Conservation (phyloP, 176 grass and related monocot genomes). For the Zea mays region Zm-B73-REFERENCE-NAM-5.0 NC_050098.1:43263501-43264000, state of each 20-base stretch:
- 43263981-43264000: conserved; percentile 72
- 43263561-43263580: conserved; percentile 15
- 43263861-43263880: too few relatives aligned
- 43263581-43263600: conserved; percentile 28
- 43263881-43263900: too few relatives aligned
- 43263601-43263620: conserved; percentile 11
- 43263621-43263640: conserved; percentile 35
- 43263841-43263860: not conserved
- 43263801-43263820: conserved; percentile 33
- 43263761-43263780: conserved; percentile 48
- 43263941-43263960: conserved; percentile 65
- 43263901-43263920: conserved; percentile 37
- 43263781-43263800: conserved; percentile 35
- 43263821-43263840: too few relatives aligned
- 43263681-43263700: conserved; percentile 47
- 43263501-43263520: too few relatives aligned
- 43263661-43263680: too few relatives aligned
- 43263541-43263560: not conserved
- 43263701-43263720: conserved; percentile 8
- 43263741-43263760: conserved; percentile 51
- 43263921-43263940: conserved; percentile 44
- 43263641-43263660: conserved; percentile 49
- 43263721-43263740: not conserved
- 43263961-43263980: conserved; percentile 81
- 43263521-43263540: too few relatives aligned